A percentile compares a stretch with the other conserved stretches of the same genome.
Conservation (phyloP, 2,329 filamentous ascomycete genomes). For the Paracorniculantispora psalliotae region DNA sequence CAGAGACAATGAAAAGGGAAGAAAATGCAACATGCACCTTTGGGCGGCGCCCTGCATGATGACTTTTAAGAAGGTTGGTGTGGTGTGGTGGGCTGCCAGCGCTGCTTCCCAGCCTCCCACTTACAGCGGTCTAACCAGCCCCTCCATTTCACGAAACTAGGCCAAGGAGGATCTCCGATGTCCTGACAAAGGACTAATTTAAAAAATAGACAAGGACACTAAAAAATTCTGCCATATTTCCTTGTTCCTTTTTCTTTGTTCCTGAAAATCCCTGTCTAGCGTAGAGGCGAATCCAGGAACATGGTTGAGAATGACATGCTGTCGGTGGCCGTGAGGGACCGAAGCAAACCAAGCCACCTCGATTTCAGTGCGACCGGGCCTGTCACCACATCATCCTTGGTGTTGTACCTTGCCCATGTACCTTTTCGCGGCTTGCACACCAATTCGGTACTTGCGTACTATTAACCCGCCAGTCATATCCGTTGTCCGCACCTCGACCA, state of each 20-base stretch:
- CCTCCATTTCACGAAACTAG: constrained; percentile 14
- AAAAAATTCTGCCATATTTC: neutral
- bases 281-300: neutral
- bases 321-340: neutral
- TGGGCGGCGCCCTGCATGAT: constrained; percentile 25
- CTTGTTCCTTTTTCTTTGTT: neutral
- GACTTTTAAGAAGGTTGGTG: constrained; percentile 26
- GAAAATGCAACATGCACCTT: constrained; percentile 11
- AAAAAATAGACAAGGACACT: neutral
- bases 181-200: neutral
- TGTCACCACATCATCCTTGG: no score
- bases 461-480: neutral
- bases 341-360: neutral
- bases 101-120: constrained; percentile 31
- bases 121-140: constrained; percentile 18
- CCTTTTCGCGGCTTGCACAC: no score
- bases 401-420: no score
- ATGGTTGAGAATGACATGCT: neutral
- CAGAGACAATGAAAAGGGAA: constrained; percentile 14
- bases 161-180: neutral
- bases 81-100: constrained; percentile 21
- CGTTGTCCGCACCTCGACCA: neutral
- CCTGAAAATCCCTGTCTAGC: constrained; percentile 6
- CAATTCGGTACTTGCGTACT: no score
- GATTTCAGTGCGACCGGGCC: neutral